phyloP scores from a whole-genome alignment of 2,329 filamentous ascomycete species.

The Sodiomyces alkalinus region DNA sequence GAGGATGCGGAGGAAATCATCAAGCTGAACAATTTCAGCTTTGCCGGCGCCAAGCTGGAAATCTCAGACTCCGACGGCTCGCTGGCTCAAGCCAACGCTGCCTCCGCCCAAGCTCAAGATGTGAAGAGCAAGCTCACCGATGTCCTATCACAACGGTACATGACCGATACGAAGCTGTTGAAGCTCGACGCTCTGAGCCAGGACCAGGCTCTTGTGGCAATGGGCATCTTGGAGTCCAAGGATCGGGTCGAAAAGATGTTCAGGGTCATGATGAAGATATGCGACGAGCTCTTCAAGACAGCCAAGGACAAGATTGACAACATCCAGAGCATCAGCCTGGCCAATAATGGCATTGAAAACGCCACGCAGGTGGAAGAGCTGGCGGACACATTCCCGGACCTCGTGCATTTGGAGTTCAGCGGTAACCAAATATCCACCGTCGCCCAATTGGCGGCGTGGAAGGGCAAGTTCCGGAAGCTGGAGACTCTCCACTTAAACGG shows the following conservation, averaged over 20 bases:
- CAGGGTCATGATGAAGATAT: slow-evolving; percentile 77
- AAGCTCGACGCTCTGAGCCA: slow-evolving; percentile 65
- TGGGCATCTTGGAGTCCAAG: slow-evolving; percentile 61
- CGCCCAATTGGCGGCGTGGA: slow-evolving; percentile 58
- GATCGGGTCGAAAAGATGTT: slow-evolving; percentile 76
- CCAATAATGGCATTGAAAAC: slow-evolving; percentile 63
- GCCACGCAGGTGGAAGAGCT: slow-evolving; percentile 60
- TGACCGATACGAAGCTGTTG: slow-evolving; percentile 55
- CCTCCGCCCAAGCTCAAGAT: slow-evolving; percentile 39
- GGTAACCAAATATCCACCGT: slow-evolving; percentile 62
- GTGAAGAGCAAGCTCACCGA: slow-evolving; percentile 53
- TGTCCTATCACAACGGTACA: slow-evolving; percentile 64
- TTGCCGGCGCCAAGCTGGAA: slow-evolving; percentile 48
- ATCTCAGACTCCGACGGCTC: slow-evolving; percentile 30
- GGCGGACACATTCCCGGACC: slow-evolving; percentile 64
- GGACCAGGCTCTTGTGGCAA: slow-evolving; percentile 55
- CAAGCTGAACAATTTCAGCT: slow-evolving; percentile 53
- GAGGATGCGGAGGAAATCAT: slow-evolving; percentile 49
- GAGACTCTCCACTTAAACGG: slow-evolving; percentile 67
- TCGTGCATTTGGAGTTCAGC: slow-evolving; percentile 81
- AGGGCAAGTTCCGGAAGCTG: slow-evolving; percentile 60
- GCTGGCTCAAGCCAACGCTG: slow-evolving; percentile 27
- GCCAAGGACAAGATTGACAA: slow-evolving; percentile 58
- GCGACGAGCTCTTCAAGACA: slow-evolving; percentile 61
- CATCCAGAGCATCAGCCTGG: slow-evolving; percentile 68